phyloP scores from a whole-genome alignment of 2,329 filamentous ascomycete genomes.

The Aspergillus ustus region DNA sequence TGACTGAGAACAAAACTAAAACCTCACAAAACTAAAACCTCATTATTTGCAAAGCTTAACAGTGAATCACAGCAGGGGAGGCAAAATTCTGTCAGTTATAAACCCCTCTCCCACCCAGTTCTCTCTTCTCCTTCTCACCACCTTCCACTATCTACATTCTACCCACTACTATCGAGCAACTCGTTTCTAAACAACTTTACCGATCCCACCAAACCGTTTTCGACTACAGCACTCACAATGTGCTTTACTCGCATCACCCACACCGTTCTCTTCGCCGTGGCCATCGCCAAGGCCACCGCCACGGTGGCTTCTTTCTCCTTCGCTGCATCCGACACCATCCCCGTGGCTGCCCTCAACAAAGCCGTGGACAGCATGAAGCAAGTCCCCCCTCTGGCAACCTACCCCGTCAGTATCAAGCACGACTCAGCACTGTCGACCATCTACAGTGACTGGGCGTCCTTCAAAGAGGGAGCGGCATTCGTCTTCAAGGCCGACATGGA shows the following conservation, averaged over 20 bases:
- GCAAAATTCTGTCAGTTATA: not conserved
- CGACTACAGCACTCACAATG: not conserved
- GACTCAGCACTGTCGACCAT: conserved; percentile 31
- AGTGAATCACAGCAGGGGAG: not conserved
- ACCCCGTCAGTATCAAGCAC: conserved; percentile 27
- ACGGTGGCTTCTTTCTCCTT: conserved; percentile 24
- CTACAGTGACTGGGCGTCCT: conserved; percentile 34
- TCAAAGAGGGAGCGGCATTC: conserved; percentile 33
- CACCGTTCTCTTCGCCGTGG: not conserved
- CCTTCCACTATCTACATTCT: not conserved
- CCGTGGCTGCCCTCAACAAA: conserved; percentile 30
- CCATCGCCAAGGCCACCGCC: not conserved
- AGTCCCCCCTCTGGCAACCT: conserved; percentile 30
- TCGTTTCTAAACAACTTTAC: not conserved
- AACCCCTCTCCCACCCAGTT: not conserved
- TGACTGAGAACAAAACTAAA: not conserved
- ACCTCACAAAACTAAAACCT: not conserved
- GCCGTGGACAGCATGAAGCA: conserved; percentile 30
- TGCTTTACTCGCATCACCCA: not conserved
- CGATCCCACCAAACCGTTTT: no score
- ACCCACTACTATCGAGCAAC: not conserved
- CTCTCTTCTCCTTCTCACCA: not conserved
- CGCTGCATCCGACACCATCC: conserved; percentile 29
- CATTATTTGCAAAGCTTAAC: not conserved
- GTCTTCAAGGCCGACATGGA: conserved; percentile 40